phyloP scores from a whole-genome alignment of 2,329 filamentous ascomycete genomes.

The Trichoderma sp. region DNA sequence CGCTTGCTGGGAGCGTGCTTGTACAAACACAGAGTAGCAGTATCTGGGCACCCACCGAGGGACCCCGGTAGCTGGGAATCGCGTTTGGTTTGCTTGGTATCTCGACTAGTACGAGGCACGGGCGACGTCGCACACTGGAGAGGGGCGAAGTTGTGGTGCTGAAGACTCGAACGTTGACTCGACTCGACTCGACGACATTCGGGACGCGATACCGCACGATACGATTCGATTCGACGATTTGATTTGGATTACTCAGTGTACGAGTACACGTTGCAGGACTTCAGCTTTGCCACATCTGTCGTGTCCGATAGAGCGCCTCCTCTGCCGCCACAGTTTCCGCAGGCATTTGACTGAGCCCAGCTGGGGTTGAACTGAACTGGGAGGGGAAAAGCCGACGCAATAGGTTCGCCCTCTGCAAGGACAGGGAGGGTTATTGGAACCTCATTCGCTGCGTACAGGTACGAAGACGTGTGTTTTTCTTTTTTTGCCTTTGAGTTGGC shows the following conservation, averaged over 20 bases:
- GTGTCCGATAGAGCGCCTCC: constrained; percentile 20
- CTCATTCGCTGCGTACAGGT: not conserved
- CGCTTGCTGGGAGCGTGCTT: constrained; percentile 8
- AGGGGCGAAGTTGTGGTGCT: not conserved
- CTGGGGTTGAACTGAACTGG: not conserved
- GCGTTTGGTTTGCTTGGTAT: not conserved
- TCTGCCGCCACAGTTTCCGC: constrained; percentile 12
- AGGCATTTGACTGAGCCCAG: constrained; percentile 1
- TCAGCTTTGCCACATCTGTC: constrained; percentile 20
- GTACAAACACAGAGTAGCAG: constrained; percentile 5
- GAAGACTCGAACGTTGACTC: not conserved
- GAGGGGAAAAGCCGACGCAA: not conserved
- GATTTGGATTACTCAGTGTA: not conserved
- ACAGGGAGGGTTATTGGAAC: constrained; percentile 1
- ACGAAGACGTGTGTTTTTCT: not conserved
- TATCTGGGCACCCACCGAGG: constrained; percentile 12
- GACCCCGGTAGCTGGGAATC: not conserved
- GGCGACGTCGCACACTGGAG: not conserved
- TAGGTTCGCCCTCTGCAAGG: constrained; percentile 12
- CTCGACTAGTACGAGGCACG: not conserved
- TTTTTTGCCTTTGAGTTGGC: not conserved
- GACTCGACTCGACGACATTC: not conserved
- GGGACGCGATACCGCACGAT: not conserved
- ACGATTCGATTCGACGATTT: not conserved
- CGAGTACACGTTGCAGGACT: not conserved